Base-by-base conservation (phyloP, 495 filamentous ascomycete genomes). In the Lepraria neglecta region DNA sequence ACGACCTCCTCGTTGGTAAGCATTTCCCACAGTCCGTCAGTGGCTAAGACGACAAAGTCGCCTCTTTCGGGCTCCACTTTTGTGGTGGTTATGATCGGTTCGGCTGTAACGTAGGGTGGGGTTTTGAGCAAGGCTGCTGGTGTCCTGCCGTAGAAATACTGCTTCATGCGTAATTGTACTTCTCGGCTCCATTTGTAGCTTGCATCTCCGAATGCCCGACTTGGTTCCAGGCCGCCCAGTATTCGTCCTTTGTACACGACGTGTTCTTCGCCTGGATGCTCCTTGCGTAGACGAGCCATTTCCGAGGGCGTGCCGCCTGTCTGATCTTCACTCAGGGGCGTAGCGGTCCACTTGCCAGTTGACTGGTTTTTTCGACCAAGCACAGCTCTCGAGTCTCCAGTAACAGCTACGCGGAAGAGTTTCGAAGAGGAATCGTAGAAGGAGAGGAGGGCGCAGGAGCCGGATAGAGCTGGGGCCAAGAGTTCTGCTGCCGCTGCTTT, bases 21-120 rank as follows among this genome's bases (percentile, higher is more conserved):
- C 92, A 97, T 97, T 75, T 99, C 95, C 94, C 95, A 99, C 14
- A 99, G 79, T 3, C 95, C 95, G 69, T 99, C 95, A 0, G 95
- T 96, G 6, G 95, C 95, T 80, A 99, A 85, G 56, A 99, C 92
- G 6, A 99, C 76, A 66, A 99, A 99, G 68, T 97, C 95, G 50
- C 94, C 94, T 61, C 87, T 87, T 46, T 87, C 82, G 12, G 94
- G 94, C 64, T 95, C 83, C 57, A 99, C 86, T 72, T 92, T 87
- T 35, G 94, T 97, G n/a, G 90, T 96, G 7, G 91, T 97, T 51
- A 99, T 81, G 43, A 97, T 79, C 11, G 94, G 94, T 75, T 99
- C 94, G 5, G 95, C 95, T 6, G 95, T 99, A 21, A 99, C 95
- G 69, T 99, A 99, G 0, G 95, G 95, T 17, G 95, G 95, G 0